Base-by-base conservation (phyloP, 108 stramenopile genomes). In the Bacterosira constricta region DNA sequence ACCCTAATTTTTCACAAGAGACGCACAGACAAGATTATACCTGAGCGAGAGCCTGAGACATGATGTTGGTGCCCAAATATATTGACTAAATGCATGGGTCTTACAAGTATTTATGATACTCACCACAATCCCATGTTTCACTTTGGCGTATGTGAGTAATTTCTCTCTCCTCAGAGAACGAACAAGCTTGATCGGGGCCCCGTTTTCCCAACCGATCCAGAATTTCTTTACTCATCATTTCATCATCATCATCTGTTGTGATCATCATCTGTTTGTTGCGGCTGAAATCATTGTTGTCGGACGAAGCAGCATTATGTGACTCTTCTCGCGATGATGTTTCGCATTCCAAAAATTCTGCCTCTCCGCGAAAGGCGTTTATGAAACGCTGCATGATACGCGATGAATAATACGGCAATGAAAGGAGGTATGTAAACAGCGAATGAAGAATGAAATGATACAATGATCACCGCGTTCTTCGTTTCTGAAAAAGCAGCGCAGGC, bases 121-220 rank as follows among this genome's bases (percentile, higher is more conserved):
- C 35, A 73, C 73, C 88, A 59, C 86, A 86, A 61, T 88, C 87
- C 87, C 87, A 88, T 37, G 78, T 68, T 38, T 88, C 87, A 2
- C 35, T 20, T 74, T 88, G 87, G 23, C 57, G 60, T 20, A 78
- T 67, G 27, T 78, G 65, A 41, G 76, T 62, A 45, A 69, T 56
- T 25, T 51, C 47, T 55, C 54, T 63, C 26, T 56, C 55, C 35
- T 35, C 35, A 15, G 32, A 56, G 55, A 20, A 32, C 21, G 15
- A 7, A 17, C 55, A 1, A 7, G 32, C 32, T 5, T 37, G n/a
- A 34, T 56, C 36, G n/a, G 55, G 4, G 27, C 32, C 7, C 32
- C 29, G 37, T 36, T 4, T 56, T 20, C 55, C 34, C 4, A 56
- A 20, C 29, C 32, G 34, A 36, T 21, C 32, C 11, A 56, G 55